phyloP scores from a whole-genome alignment of 352 stramenopile species.

The Globisporangium lucens region DNA sequence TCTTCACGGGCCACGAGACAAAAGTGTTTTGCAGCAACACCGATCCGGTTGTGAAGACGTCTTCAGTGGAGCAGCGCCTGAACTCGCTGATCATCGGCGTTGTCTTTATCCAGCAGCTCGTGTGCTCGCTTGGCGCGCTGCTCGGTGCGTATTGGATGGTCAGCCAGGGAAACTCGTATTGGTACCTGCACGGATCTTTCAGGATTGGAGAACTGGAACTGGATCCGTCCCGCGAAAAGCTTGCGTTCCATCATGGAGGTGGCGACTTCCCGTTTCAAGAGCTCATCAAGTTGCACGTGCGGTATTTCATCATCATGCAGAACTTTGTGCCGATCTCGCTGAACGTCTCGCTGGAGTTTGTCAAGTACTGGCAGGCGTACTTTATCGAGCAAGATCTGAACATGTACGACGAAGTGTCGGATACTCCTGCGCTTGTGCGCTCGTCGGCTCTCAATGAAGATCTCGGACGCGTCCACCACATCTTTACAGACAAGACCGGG shows the following conservation, averaged over 20 bases:
- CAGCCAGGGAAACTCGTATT: slow-evolving; percentile 52
- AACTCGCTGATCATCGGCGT: slow-evolving; percentile 73
- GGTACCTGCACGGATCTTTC: slow-evolving; percentile 43
- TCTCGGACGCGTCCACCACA: slow-evolving; percentile 87
- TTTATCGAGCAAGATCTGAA: slow-evolving; percentile 92
- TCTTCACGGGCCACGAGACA: slow-evolving; percentile 88
- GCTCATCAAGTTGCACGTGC: slow-evolving; percentile 78
- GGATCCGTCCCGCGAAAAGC: not conserved
- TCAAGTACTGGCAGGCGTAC: slow-evolving; percentile 94
- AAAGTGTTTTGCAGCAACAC: slow-evolving; percentile 86
- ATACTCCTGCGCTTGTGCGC: slow-evolving; percentile 83
- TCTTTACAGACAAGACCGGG: slow-evolving; percentile 96
- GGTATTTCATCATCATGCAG: slow-evolving; percentile 96
- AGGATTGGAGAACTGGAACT: not conserved
- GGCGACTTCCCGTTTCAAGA: slow-evolving; percentile 46
- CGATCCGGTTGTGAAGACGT: slow-evolving; percentile 72
- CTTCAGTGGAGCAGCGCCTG: slow-evolving; percentile 68
- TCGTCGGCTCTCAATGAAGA: slow-evolving; percentile 91
- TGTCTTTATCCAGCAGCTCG: slow-evolving; percentile 69
- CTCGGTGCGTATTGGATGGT: slow-evolving; percentile 74
- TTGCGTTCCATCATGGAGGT: slow-evolving; percentile 9
- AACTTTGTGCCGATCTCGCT: slow-evolving; percentile 98
- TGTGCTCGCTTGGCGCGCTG: slow-evolving; percentile 64
- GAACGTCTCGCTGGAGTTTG: slow-evolving; percentile 97
- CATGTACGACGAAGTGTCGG: slow-evolving; percentile 90